Evolutionary conservation across 2,329 filamentous ascomycete species (phyloP).

Genomic region (Ascochyta pisi): DNA sequence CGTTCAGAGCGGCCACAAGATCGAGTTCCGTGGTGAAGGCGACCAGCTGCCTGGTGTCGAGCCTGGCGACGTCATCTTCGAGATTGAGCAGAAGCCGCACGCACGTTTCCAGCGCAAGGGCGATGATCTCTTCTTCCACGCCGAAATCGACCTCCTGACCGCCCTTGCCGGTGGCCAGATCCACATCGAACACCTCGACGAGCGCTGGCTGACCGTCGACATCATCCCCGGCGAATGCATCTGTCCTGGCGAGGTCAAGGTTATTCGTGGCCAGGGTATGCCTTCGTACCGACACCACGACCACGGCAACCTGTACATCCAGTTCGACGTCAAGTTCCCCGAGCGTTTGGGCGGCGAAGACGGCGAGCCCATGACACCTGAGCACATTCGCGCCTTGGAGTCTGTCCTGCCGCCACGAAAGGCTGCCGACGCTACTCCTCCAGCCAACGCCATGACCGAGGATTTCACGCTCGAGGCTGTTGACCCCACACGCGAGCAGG

Average conservation of each 20-base stretch:
- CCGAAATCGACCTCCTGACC: constrained; percentile 94
- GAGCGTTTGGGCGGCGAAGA: constrained; percentile 56
- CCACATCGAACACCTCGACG: constrained; percentile 94
- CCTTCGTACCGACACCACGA: constrained; percentile 95
- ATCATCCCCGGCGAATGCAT: constrained; percentile 96
- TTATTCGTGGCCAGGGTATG: constrained; percentile 97
- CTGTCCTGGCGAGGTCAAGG: constrained; percentile 86
- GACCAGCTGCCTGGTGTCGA: constrained; percentile 93
- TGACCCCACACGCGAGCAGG: constrained; percentile 69
- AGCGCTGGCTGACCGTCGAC: constrained; percentile 93
- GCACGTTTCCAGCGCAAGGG: constrained; percentile 92
- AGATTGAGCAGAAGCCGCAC: constrained; percentile 99
- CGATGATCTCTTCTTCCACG: constrained; percentile 93
- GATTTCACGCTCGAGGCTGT: constrained; percentile 86
- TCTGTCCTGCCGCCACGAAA: constrained; percentile 78
- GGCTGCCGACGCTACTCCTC: constrained; percentile 69
- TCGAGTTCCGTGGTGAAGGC: constrained; percentile 96
- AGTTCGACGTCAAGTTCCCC: constrained; percentile 98
- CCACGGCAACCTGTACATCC: constrained; percentile 93
- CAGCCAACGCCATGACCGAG: constrained; percentile 88
- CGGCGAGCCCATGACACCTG: constrained; percentile 59
- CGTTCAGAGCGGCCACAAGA: constrained; percentile 91
- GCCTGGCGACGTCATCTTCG: constrained; percentile 95
- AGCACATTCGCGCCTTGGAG: constrained; percentile 80
- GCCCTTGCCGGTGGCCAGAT: constrained; percentile 90